phyloP scores from a whole-genome alignment of 345 rosid genomes.

The Sisymbrium irio region DNA sequence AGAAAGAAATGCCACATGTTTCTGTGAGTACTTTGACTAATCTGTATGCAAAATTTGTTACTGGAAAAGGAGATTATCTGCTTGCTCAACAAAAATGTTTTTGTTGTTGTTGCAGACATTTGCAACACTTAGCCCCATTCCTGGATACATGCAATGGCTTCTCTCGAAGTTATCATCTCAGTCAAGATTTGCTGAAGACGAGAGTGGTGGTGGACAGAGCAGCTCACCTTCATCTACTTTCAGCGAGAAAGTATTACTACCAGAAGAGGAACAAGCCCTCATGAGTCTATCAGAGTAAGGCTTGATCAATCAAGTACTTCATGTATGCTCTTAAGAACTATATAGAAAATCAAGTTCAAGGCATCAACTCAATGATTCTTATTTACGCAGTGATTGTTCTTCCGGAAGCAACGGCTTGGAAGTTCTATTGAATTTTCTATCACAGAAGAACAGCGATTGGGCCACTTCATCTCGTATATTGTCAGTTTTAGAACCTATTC shows the following conservation, averaged over 20 bases:
- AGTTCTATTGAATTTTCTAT: slow-evolving; percentile 55
- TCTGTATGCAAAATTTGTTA: background rate
- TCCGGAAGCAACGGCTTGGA: slow-evolving; percentile 69
- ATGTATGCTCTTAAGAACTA: background rate
- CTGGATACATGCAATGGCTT: slow-evolving; percentile 89
- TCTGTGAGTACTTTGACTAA: slow-evolving; percentile 55
- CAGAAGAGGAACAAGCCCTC: slow-evolving; percentile 79
- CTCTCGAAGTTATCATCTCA: slow-evolving; percentile 82
- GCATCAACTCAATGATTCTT: background rate
- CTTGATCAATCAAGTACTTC: background rate
- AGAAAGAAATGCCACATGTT: slow-evolving; percentile 84
- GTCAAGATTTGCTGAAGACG: slow-evolving; percentile 52
- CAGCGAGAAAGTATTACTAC: slow-evolving; percentile 68
- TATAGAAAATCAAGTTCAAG: background rate
- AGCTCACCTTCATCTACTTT: slow-evolving; percentile 53
- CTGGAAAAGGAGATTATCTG: background rate
- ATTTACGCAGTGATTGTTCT: slow-evolving; percentile 46
- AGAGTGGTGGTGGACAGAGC: slow-evolving; percentile 29
- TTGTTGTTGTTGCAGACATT: slow-evolving; percentile 47
- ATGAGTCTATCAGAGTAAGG: slow-evolving; percentile 54
- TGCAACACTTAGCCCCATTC: slow-evolving; percentile 94
- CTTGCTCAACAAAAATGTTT: background rate
- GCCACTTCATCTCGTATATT: slow-evolving; percentile 44
- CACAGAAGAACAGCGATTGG: slow-evolving; percentile 54
- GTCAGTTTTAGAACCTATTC: slow-evolving; percentile 56